Percentiles rank a stretch among this genome's conserved stretches.
Conservation (phyloP, 176 grass and related monocot species). For the Phyllostachys edulis region DNA sequence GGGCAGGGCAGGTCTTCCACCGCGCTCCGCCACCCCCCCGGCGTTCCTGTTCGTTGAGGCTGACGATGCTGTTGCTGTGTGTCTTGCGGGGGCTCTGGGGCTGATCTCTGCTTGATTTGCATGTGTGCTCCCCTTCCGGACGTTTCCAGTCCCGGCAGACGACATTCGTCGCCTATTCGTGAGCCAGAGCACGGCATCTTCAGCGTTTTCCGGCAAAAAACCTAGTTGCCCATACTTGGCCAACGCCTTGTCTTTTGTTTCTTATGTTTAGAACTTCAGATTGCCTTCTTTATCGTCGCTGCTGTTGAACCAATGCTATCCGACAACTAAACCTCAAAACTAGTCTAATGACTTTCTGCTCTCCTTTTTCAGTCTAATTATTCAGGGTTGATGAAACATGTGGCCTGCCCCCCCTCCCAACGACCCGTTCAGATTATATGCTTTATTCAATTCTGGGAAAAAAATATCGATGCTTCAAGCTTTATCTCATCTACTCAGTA, state of each 20-base stretch:
- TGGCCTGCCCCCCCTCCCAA: not conserved
- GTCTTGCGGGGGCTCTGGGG: too few relatives aligned
- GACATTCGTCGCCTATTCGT: too few relatives aligned
- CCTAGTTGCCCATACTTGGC: too few relatives aligned
- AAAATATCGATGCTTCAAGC: not conserved
- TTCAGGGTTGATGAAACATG: not conserved
- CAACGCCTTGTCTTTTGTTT: not conserved
- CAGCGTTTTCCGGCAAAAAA: too few relatives aligned
- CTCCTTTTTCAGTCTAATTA: slow-evolving; percentile 15
- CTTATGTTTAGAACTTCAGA: not conserved
- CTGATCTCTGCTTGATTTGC: too few relatives aligned
- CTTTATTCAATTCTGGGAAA: not conserved
- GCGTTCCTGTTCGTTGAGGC: too few relatives aligned
- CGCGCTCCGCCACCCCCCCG: too few relatives aligned
- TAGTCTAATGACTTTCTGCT: not conserved
- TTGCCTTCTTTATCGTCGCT: not conserved
- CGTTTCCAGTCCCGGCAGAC: too few relatives aligned
- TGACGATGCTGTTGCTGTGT: too few relatives aligned
- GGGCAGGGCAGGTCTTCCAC: too few relatives aligned
- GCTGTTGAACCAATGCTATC: not conserved
- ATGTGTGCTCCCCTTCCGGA: too few relatives aligned
- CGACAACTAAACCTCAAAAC: not conserved
- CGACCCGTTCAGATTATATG: not conserved
- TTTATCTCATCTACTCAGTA: not conserved
- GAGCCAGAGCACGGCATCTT: too few relatives aligned